These are phyloP conservation scores for Carex sylvatica DNA, from an alignment of 202 grass and related monocot species.

Conservation along the genomic window DNA sequence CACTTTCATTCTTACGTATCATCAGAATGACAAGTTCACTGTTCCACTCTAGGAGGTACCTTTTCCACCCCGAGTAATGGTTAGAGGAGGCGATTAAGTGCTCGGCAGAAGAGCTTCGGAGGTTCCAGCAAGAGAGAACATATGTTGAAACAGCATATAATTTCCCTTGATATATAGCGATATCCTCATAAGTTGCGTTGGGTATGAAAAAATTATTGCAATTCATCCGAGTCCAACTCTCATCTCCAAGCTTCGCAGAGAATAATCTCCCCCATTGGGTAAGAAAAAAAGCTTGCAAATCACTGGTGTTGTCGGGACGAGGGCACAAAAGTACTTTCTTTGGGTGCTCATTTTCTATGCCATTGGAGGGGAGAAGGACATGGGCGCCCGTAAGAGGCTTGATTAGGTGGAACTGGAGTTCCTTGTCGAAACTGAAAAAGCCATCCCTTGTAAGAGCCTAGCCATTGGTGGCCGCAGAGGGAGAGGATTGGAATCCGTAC, in stretches of 20 bases:
- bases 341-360: no score
- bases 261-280: not conserved
- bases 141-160: not conserved
- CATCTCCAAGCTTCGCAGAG: not conserved
- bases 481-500: not conserved
- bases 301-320: not conserved
- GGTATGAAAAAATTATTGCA: no score
- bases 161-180: not conserved
- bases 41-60: not conserved
- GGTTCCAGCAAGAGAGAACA: conserved; percentile 6
- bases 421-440: no score
- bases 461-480: not conserved
- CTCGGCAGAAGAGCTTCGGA: not conserved
- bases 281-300: not conserved
- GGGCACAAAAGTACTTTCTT: no score
- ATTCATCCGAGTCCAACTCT: not conserved
- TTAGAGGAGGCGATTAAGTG: not conserved
- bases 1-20: no score
- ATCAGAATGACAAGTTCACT: not conserved
- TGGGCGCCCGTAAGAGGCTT: no score
- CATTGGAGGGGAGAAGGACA: no score
- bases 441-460: not conserved
- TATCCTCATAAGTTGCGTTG: not conserved
- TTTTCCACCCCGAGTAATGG: not conserved
- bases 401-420: no score